Percentiles rank a stretch among this genome's conserved stretches.
Conservation (phyloP, 306 rosid genomes). For the Carpinus fangiana region DNA sequence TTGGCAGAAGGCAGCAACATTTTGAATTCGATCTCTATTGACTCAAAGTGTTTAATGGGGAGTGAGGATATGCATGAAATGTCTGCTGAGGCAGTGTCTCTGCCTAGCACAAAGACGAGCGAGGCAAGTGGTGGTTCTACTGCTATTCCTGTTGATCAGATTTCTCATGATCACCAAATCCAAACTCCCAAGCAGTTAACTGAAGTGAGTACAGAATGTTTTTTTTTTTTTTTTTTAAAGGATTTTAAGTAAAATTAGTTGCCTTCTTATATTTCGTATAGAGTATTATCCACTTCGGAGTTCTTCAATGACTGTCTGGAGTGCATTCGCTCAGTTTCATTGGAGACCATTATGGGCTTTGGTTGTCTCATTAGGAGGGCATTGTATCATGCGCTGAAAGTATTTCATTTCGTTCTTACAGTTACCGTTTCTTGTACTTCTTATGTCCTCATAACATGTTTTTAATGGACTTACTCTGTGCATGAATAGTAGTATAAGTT, state of each 20-base stretch:
- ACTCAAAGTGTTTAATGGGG: constrained; percentile 13
- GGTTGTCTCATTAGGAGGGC: background rate
- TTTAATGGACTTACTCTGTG: background rate
- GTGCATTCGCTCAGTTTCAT: constrained; percentile 12
- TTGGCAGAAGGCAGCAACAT: constrained; percentile 57
- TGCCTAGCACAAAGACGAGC: constrained; percentile 15
- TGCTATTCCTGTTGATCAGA: constrained; percentile 12
- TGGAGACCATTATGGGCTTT: background rate
- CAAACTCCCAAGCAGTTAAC: constrained; percentile 32
- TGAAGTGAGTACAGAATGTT: constrained; percentile 31
- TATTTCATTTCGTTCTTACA: background rate
- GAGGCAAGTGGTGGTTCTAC: constrained; percentile 20
- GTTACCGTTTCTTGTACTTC: background rate
- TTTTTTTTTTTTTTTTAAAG: background rate
- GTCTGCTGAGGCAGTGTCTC: constrained; percentile 16
- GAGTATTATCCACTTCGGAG: background rate
- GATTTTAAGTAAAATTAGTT: background rate
- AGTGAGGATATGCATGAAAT: constrained; percentile 25
- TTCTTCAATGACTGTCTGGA: background rate
- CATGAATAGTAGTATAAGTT: background rate
- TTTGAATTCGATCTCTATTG: constrained; percentile 33
- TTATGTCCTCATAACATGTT: background rate
- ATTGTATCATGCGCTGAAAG: background rate
- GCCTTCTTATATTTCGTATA: background rate
- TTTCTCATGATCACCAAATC: constrained; percentile 15